Conservation (phyloP, 2,329 filamentous ascomycete species). For the Cladophialophora carrionii region DNA sequence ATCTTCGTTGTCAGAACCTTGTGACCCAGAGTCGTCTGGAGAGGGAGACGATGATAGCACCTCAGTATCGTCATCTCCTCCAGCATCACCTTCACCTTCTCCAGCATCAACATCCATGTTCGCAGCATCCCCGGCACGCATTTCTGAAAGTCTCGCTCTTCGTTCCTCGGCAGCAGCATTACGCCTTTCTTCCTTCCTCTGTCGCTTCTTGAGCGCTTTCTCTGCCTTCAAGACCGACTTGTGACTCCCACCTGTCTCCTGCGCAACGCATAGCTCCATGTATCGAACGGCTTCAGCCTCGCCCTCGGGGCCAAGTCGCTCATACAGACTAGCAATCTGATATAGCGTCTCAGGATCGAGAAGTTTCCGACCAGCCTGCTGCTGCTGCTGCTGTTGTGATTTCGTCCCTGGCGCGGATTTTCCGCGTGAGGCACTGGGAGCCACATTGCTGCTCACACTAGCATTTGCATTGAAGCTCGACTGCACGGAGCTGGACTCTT, state of each 20-base stretch:
- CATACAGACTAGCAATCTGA: slow-evolving; percentile 88
- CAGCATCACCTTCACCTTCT: slow-evolving; percentile 34
- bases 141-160: slow-evolving; percentile 14
- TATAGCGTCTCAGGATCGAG: slow-evolving; percentile 90
- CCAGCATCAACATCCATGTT: slow-evolving; percentile 31
- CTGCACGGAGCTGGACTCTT: slow-evolving; percentile 55
- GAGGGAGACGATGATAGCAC: slow-evolving; percentile 28
- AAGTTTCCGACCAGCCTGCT: slow-evolving; percentile 48
- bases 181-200: slow-evolving; percentile 26
- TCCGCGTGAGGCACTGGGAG: slow-evolving; percentile 1
- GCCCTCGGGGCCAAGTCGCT: slow-evolving; percentile 68
- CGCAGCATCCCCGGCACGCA: slow-evolving; percentile 13
- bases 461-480: slow-evolving; percentile 38
- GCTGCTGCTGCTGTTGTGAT: slow-evolving; percentile 6
- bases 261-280: slow-evolving; percentile 93
- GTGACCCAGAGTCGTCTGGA: background rate
- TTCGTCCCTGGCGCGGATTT: slow-evolving; percentile 21
- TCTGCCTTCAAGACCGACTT: slow-evolving; percentile 37
- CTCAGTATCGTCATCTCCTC: slow-evolving; percentile 45
- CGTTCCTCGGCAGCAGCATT: slow-evolving; percentile 27
- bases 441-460: slow-evolving; percentile 18
- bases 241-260: slow-evolving; percentile 73
- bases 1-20: slow-evolving; percentile 40
- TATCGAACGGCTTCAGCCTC: slow-evolving; percentile 80
- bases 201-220: slow-evolving; percentile 28